Percentiles rank a stretch among this genome's conserved stretches.
Conservation (phyloP, 257 asterid species). For the Solanum lycopersicoides region DNA sequence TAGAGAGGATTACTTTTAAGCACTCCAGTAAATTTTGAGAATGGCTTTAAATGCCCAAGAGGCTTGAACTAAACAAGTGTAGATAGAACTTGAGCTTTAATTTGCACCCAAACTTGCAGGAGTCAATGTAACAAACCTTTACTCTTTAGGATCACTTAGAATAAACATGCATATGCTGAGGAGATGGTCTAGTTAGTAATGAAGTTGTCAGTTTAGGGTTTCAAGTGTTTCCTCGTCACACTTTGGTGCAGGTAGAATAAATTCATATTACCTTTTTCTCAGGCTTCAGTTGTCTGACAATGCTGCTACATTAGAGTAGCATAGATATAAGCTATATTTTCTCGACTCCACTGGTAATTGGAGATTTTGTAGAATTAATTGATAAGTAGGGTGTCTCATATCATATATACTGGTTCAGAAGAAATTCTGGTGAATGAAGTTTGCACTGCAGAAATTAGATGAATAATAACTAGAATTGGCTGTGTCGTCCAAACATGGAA, state of each 20-base stretch:
- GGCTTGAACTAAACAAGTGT: background rate
- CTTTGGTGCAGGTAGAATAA: background rate
- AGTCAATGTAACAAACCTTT: background rate
- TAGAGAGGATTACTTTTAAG: background rate
- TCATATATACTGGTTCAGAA: background rate
- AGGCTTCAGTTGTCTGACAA: background rate
- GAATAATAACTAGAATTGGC: background rate
- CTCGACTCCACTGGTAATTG: background rate
- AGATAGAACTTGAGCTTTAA: background rate
- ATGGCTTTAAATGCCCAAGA: background rate
- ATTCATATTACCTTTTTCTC: background rate
- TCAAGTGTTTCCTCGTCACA: background rate
- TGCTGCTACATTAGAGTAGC: background rate
- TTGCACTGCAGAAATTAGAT: background rate
- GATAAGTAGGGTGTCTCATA: background rate
- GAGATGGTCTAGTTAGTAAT: background rate
- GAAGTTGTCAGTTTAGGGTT: background rate
- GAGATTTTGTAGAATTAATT: background rate
- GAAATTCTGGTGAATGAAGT: background rate
- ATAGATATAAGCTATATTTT: background rate
- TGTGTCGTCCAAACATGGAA: background rate
- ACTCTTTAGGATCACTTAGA: background rate
- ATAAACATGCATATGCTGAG: background rate
- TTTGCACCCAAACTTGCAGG: background rate
- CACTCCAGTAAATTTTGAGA: background rate